These are phyloP conservation scores for Crassisporium funariophilum DNA, from an alignment of 768 basidiomycete genomes.

Conservation along the genomic window DNA sequence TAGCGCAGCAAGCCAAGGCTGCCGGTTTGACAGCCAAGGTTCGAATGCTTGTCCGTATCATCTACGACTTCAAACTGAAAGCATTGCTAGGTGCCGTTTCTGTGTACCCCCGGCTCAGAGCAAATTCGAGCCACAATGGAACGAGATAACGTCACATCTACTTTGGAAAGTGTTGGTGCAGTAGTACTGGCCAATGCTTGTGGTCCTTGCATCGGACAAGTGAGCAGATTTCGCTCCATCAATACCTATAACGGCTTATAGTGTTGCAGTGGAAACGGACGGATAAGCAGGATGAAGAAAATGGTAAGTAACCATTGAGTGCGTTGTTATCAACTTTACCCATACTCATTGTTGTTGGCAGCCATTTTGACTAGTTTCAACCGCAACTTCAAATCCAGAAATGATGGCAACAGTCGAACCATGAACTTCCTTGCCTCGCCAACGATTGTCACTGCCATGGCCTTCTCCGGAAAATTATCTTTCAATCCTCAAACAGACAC, in stretches of 20 bases:
- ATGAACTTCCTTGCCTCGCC: slow-evolving; percentile 99
- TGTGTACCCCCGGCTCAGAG: slow-evolving; percentile 91
- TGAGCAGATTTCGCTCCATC: too few relatives aligned
- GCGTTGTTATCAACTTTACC: background rate
- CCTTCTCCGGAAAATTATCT: slow-evolving; percentile 89
- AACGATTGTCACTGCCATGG: slow-evolving; percentile 96
- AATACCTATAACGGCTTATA: too few relatives aligned
- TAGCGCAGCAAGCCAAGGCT: slow-evolving; percentile 85
- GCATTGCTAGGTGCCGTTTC: slow-evolving; percentile 66
- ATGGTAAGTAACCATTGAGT: slow-evolving; percentile 60
- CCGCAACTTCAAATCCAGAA: slow-evolving; percentile 86
- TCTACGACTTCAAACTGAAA: slow-evolving; percentile 8
- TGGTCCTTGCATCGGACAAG: slow-evolving; percentile 98
- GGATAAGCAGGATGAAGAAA: slow-evolving; percentile 86
- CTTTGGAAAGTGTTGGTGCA: slow-evolving; percentile 88
- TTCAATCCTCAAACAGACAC: slow-evolving; percentile 93
- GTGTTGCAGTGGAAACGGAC: slow-evolving; percentile 92
- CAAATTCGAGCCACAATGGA: slow-evolving; percentile 98
- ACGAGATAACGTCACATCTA: slow-evolving; percentile 83
- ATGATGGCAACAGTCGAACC: slow-evolving; percentile 91
- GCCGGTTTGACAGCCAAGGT: slow-evolving; percentile 82
- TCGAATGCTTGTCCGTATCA: slow-evolving; percentile 8
- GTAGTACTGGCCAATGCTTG: slow-evolving; percentile 96
- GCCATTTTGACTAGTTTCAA: slow-evolving; percentile 98
- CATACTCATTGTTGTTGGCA: slow-evolving; percentile 31